Percentiles rank a stretch among this genome's conserved stretches.
Conservation (phyloP, 768 basidiomycete species). For the Boletus sp. region DNA sequence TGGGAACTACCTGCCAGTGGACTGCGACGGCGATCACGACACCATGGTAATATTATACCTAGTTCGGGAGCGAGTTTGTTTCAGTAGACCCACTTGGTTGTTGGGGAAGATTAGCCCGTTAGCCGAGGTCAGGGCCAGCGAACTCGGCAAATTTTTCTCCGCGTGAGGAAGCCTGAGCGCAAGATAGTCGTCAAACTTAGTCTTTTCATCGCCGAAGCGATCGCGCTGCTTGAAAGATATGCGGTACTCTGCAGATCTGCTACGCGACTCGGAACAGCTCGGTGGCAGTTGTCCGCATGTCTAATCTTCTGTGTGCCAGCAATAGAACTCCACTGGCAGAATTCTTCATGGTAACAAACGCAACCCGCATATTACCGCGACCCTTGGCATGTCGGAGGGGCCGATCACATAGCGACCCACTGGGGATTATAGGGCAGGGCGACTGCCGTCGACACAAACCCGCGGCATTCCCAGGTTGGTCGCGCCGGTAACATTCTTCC, state of each 20-base stretch:
- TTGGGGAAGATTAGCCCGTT: no score
- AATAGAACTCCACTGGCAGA: not conserved
- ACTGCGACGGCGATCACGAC: no score
- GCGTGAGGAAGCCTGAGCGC: no score
- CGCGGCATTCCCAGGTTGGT: constrained; percentile 26
- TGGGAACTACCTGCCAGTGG: no score
- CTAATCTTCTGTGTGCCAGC: not conserved
- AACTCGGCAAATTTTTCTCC: not conserved
- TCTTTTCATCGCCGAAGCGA: not conserved
- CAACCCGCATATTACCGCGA: not conserved
- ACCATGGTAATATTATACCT: no score
- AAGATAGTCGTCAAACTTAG: not conserved
- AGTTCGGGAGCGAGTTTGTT: no score
- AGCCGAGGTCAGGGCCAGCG: not conserved
- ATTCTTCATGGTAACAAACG: not conserved
- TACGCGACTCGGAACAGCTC: not conserved
- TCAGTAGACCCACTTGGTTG: no score
- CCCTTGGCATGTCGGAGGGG: not conserved
- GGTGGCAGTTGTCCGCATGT: not conserved
- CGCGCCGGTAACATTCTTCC: constrained; percentile 1
- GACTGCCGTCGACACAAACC: constrained; percentile 10
- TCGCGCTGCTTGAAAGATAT: not conserved
- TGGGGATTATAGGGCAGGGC: not conserved
- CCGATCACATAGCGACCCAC: constrained; percentile 4
- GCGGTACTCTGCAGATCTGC: not conserved